Base-by-base conservation (phyloP, 495 filamentous ascomycete species). In the Lineolata rhizophorae region DNA sequence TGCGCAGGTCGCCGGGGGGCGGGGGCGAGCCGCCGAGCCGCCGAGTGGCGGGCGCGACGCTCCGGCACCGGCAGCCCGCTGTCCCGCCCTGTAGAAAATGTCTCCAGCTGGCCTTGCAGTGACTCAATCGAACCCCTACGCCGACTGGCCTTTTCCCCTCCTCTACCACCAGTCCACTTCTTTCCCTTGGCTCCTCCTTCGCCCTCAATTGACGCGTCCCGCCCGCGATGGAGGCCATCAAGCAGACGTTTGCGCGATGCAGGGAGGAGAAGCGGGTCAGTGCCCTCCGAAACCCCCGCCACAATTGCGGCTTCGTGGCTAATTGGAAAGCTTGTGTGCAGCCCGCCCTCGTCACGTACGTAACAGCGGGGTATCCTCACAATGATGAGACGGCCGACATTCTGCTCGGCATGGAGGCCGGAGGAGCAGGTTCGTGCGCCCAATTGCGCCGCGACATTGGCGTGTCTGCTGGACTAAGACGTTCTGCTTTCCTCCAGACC, bases 301-400 rank as follows among this genome's bases (percentile, higher is more conserved):
- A 25, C 6, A 8, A 30, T 16, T 30, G 28, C 16, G 6, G 6
- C 28, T 30, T 26, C 22, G 22, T 12, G 12, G 22, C 22, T 12
- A 26, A 8, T 26, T 38, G 16, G 37, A 11, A 16, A 26, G 30
- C 20, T 5, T 6, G 20, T n/a, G 3, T 37, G 16, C 29, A 65
- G 74, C 48, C 72, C 20, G 85, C 87, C 29, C 62, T 99, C 30
- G 79, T 99, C 33, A 82, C 84, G 20, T 99, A 99, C 62, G 76
- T 93, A 43, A 95, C 87, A 11, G 87, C 85, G 31, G 87, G 87
- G 18, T 99, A 76, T 47, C 87, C 90, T 3, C 80, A 66, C n/a
- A 58, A 70, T 13, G 72, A 75, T 38, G 71, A 77, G 44, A 82
- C 81, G 0, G 71, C 79, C 25, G 70, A 82, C 50, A 71, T 93